Percentiles rank a stretch among this genome's conserved stretches.
These are phyloP conservation scores for Vanilla planifolia DNA, from an alignment of 106 monocot genomes.

Conservation along the genomic window DNA sequence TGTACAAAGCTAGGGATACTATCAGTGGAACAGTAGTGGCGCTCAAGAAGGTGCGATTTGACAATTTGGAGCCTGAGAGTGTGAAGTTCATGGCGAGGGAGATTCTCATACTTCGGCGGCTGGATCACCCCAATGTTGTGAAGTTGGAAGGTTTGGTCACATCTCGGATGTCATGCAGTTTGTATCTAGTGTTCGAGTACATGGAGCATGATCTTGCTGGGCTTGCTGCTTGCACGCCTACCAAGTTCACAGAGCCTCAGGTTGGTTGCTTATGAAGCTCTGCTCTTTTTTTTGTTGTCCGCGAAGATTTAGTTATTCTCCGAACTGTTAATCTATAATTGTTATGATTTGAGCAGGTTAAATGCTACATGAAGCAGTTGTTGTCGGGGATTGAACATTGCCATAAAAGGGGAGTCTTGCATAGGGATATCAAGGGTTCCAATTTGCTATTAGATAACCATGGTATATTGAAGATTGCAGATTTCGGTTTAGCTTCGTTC, in stretches of 20 bases:
- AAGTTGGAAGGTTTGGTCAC: conserved; percentile 61
- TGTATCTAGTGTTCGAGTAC: conserved; percentile 62
- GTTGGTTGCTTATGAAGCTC: neutral
- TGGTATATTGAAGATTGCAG: conserved; percentile 1
- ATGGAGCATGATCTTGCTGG: conserved; percentile 58
- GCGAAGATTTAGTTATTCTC: neutral
- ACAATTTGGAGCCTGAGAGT: conserved; percentile 61
- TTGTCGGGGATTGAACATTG: conserved; percentile 6
- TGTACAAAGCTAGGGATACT: conserved; percentile 59
- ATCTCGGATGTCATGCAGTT: conserved; percentile 59
- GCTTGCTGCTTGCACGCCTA: conserved; percentile 7
- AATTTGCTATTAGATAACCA: conserved; percentile 5
- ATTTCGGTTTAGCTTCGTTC: conserved; percentile 5
- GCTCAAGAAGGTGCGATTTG: conserved; percentile 66
- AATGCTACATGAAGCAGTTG: conserved; percentile 7
- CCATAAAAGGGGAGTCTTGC: conserved; percentile 2
- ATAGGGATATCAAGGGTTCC: conserved; percentile 8
- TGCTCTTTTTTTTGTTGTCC: neutral
- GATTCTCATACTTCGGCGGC: conserved; percentile 42
- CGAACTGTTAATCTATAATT: neutral
- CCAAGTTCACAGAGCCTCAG: conserved; percentile 9
- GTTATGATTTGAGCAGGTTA: neutral
- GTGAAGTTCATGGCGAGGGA: conserved; percentile 66
- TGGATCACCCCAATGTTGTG: conserved; percentile 64
- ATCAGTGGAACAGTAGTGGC: conserved; percentile 49